Base-by-base conservation (phyloP, 768 basidiomycete species). In the Ephemerocybe angulata region DNA sequence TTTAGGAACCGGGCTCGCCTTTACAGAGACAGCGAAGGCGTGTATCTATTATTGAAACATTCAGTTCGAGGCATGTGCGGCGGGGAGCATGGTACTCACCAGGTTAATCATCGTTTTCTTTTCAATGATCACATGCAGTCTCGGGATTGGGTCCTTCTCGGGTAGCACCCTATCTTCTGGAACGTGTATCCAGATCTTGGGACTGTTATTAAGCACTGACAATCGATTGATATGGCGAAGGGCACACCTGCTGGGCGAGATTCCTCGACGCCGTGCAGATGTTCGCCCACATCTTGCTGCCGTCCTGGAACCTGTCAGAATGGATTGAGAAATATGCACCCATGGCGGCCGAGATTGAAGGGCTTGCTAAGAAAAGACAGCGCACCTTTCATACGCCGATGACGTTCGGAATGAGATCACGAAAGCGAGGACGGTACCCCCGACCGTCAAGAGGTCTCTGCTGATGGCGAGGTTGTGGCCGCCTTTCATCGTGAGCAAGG, bases 371-470 rank as follows among this genome's bases (percentile, higher is more conserved):
- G 17, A 35, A 35, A 17, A 35, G 33, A 8, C 17, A 17, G 8
- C 33, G 8, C 60, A 84, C 77, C 85, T 73, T 52, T 86, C 83
- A 40, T 72, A 70, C 53, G 73, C 83, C 11, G 79, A 76, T 19
- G 54, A 55, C 3, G 54, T 55, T 4, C 54, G 35, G 43, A 55
- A 90, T 0, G 84, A 85, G 48, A 90, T 82, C 38, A 85, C 83
- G 59, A 85, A 70, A 78, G 78, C 85, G 62, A 87, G 79, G 24
- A 88, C 83, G 15, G 84, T 84, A 79, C 87, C 87, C 54, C 88
- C 73, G 6, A 88, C 87, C 2, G 85, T 84, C 52, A 90, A 71
- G 56, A 86, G 75, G 31, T 69, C 67, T 51, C 68, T 81, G 17
- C 76, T 72, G 53, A 85, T 65, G 1, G 63, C 66, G 19, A 85